These are phyloP conservation scores for Beauveria rudraprayagi DNA, from an alignment of 2,329 filamentous ascomycete genomes.

Conservation along the genomic window DNA sequence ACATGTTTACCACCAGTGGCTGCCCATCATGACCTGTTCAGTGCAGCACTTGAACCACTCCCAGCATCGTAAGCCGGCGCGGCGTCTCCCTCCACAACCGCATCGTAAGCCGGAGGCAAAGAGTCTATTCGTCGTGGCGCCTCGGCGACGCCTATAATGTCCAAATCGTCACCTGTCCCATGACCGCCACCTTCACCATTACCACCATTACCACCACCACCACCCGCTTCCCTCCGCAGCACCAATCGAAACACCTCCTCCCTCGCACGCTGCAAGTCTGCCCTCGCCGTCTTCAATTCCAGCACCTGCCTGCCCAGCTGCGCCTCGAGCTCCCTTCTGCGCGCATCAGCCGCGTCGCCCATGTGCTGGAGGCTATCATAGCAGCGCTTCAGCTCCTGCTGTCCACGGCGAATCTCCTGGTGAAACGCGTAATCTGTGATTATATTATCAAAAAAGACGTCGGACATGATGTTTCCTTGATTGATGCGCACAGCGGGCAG, in stretches of 20 bases:
- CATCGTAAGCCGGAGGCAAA: not conserved
- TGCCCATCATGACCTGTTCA: no score
- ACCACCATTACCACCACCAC: not conserved
- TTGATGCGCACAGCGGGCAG: constrained; percentile 36
- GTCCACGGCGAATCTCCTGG: constrained; percentile 39
- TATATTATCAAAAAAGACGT: constrained; percentile 49
- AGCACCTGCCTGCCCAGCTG: constrained; percentile 24
- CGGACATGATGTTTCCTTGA: constrained; percentile 37
- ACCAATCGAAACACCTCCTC: constrained; percentile 26
- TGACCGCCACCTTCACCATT: not conserved
- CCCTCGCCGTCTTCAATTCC: constrained; percentile 26
- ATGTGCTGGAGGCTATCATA: constrained; percentile 24
- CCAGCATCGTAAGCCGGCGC: not conserved
- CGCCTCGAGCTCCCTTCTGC: constrained; percentile 20
- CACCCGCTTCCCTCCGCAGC: constrained; percentile 12
- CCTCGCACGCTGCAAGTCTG: constrained; percentile 36
- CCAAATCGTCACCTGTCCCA: not conserved
- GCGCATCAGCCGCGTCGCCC: constrained; percentile 23
- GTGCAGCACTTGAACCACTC: no score
- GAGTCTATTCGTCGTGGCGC: not conserved
- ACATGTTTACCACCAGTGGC: no score
- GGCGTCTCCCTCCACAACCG: not conserved
- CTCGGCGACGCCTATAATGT: not conserved
- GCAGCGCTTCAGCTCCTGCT: constrained; percentile 28
- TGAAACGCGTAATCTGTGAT: constrained; percentile 45